phyloP scores from a whole-genome alignment of 1,139 yeast species.

The Pichia sp. region DNA sequence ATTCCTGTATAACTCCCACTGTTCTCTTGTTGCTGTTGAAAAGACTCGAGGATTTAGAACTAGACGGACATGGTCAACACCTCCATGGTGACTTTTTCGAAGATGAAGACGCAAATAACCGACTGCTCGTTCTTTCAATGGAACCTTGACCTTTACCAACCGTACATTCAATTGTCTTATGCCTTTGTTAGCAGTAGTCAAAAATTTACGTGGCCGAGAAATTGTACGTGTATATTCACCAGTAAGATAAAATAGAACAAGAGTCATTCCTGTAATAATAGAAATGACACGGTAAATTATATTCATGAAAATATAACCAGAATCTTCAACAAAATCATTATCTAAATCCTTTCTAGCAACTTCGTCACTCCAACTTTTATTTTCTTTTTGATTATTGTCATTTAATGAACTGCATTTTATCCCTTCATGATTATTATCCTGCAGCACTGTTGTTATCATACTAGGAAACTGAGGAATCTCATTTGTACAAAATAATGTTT shows the following conservation, averaged over 20 bases:
- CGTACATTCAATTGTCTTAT: constrained; percentile 75
- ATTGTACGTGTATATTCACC: constrained; percentile 88
- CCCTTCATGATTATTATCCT: not conserved
- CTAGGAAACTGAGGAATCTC: not conserved
- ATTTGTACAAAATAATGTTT: not conserved
- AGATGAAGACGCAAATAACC: constrained; percentile 1
- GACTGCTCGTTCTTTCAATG: constrained; percentile 44
- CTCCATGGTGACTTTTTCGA: constrained; percentile 30
- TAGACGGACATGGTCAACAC: constrained; percentile 55
- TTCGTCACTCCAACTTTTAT: too few relatives aligned
- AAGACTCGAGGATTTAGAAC: constrained; percentile 78
- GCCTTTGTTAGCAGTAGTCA: constrained; percentile 80
- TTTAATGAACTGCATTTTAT: too few relatives aligned
- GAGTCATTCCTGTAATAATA: constrained; percentile 62
- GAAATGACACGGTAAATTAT: constrained; percentile 55
- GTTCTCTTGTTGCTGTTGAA: constrained; percentile 77
- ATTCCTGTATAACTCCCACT: constrained; percentile 90
- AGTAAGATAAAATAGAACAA: constrained; percentile 72
- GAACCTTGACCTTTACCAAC: constrained; percentile 61
- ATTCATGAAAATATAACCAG: constrained; percentile 3
- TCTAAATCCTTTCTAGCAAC: not conserved
- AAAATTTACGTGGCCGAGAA: constrained; percentile 70
- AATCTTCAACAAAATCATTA: not conserved
- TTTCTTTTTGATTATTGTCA: too few relatives aligned
- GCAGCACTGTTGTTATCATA: too few relatives aligned